A percentile compares a stretch with the other conserved stretches of the same genome.
Evolutionary conservation across 306 rosid species (phyloP).

Genomic region (Alnus glutinosa): DNA sequence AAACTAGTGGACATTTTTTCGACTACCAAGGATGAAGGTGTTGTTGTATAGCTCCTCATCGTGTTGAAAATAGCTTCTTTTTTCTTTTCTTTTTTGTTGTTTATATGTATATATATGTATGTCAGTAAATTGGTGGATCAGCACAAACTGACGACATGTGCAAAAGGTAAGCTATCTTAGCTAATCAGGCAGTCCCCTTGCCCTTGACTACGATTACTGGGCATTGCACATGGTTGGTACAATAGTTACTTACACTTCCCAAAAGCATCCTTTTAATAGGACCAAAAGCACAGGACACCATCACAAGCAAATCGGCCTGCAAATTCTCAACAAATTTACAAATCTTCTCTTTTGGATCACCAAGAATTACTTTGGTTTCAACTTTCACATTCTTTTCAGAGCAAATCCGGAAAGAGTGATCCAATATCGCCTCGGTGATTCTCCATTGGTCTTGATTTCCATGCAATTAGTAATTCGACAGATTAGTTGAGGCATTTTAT

Average conservation of each 20-base stretch:
- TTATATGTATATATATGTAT: slow-evolving; percentile 23
- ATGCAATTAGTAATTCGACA: too few relatives aligned
- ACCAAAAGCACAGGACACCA: too few relatives aligned
- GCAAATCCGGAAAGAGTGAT: too few relatives aligned
- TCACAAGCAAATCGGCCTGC: too few relatives aligned
- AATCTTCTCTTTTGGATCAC: too few relatives aligned
- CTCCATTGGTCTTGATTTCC: too few relatives aligned
- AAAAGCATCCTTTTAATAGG: slow-evolving; percentile 72
- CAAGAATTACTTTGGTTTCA: too few relatives aligned
- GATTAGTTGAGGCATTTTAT: too few relatives aligned
- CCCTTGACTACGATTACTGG: slow-evolving; percentile 73
- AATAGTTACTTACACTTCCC: slow-evolving; percentile 92
- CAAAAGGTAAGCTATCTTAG: slow-evolving; percentile 14
- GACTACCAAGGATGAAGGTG: slow-evolving; percentile 5
- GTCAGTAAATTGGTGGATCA: slow-evolving; percentile 25
- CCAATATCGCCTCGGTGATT: too few relatives aligned
- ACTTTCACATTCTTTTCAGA: too few relatives aligned
- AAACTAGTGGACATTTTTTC: slow-evolving; percentile 33
- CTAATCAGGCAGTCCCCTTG: slow-evolving; percentile 37
- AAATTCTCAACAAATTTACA: too few relatives aligned
- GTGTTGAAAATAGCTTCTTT: slow-evolving; percentile 25
- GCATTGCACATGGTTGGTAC: slow-evolving; percentile 68
- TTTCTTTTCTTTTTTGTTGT: slow-evolving; percentile 21
- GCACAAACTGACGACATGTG: too few relatives aligned
- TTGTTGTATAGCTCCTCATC: slow-evolving; percentile 14